phyloP scores from a whole-genome alignment of 2,329 filamentous ascomycete genomes.

The Emmonsia crescens region DNA sequence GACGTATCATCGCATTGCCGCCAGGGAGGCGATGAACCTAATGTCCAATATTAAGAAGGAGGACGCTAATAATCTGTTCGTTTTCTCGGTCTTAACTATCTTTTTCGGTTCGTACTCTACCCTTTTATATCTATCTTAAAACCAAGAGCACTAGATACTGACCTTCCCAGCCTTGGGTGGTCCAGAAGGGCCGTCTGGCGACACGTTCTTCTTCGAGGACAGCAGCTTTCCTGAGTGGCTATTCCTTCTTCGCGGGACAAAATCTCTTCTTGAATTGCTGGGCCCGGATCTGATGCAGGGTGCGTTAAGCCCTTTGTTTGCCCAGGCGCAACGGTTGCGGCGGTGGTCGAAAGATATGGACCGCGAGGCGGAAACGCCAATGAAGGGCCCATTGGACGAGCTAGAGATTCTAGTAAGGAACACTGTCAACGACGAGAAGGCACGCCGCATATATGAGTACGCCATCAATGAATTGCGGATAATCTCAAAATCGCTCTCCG shows the following conservation, averaged over 20 bases:
- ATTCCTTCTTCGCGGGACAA: neutral
- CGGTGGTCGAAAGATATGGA: neutral
- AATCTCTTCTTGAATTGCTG: neutral
- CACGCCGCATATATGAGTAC: neutral
- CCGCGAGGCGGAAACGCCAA: neutral
- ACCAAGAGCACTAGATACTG: too few species aligned
- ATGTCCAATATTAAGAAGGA: neutral
- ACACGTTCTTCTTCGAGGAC: neutral
- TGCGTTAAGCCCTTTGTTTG: neutral
- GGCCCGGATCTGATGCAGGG: neutral
- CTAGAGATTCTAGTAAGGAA: neutral
- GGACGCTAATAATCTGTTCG: neutral
- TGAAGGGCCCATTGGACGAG: neutral
- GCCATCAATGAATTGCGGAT: neutral
- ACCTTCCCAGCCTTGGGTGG: neutral
- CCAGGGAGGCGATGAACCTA: neutral
- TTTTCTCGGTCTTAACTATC: neutral
- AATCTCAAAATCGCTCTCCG: neutral
- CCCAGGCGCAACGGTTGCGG: neutral
- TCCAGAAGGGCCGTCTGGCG: neutral
- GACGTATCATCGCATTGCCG: neutral
- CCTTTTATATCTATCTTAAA: neutral
- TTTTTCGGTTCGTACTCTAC: neutral
- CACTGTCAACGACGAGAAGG: neutral
- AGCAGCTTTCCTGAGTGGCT: neutral